Base-by-base conservation (phyloP, 2,329 filamentous ascomycete genomes). In the Metarhizium album region DNA sequence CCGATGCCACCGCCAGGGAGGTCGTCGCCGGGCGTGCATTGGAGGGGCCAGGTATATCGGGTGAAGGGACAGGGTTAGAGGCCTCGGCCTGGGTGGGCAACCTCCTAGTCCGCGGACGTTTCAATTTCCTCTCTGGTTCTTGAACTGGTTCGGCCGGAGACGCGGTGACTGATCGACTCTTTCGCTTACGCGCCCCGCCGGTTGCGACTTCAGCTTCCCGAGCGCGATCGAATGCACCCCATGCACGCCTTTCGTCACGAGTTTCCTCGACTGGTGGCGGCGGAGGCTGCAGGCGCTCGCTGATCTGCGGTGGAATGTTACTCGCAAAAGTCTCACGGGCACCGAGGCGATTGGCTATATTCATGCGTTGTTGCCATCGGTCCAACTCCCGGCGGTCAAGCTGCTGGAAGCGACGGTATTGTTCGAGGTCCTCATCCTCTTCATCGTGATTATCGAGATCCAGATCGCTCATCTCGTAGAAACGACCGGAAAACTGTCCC, bases 161-260 rank as follows among this genome's bases (percentile, higher is more conserved):
- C 11, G 79, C 78, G 13, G 84, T 86, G 2, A 78, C 73, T 3
- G 89, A 94, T 38, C 76, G 73, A 7, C 75, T 72, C 62, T 89
- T 93, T 48, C 90, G 82, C 70, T 95, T 90, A 53, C 87, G 82
- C 48, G 74, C 71, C 11, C 42, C 46, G 54, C 71, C 75, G 42
- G 77, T 68, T 48, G 60, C 67, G 27, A 75, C 67, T 55, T 86
- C 78, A 18, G 79, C 76, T 54, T 90, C 84, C 56, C 88, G 79
- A 42, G 87, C 90, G 64, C 84, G 87, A 58, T 96, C 90, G 55
- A 97, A 84, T 20, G 87, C 89, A 55, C 90, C 88, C 93, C 91
- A 96, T 3, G 91, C 89, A 52, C 83, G 78, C 49, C 85, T 76
- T 66, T 95, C 90, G 58, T 95, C 90, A 42, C 83, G 72, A 7